Evolutionary conservation across 1,139 yeast genomes (phyloP).

Genomic region (Nakaseomyces glabratus): DNA sequence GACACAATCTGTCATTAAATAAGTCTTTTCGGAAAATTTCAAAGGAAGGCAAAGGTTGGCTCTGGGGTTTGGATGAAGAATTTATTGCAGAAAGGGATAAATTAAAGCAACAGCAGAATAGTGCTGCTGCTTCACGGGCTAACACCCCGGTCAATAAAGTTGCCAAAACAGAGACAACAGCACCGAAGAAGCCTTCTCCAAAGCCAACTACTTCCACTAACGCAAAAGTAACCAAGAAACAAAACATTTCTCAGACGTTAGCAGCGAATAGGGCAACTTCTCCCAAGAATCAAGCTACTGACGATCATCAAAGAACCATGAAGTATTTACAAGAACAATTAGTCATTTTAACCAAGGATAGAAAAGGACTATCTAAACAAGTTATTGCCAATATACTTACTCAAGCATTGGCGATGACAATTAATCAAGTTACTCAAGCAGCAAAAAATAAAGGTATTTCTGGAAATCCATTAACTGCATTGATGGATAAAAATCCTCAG

Average conservation of each 20-base stretch:
- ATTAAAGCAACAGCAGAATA: conserved; percentile 60
- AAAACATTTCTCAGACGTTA: conserved; percentile 30
- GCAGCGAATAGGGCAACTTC: conserved; percentile 31
- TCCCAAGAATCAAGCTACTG: conserved; percentile 15
- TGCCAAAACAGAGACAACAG: conserved; percentile 23
- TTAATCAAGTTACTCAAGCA: conserved; percentile 79
- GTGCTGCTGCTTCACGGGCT: conserved; percentile 49
- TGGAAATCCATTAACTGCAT: conserved; percentile 68
- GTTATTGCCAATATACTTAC: conserved; percentile 74
- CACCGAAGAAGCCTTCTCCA: conserved; percentile 20
- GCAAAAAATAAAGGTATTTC: conserved; percentile 79
- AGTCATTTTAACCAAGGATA: conserved; percentile 57
- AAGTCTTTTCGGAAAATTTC: conserved; percentile 72
- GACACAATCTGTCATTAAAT: conserved; percentile 79
- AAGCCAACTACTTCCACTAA: conserved; percentile 11
- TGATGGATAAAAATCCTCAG: conserved; percentile 81
- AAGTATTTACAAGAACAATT: conserved; percentile 64
- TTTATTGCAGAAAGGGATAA: conserved; percentile 75
- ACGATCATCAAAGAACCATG: conserved; percentile 31
- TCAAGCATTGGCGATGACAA: conserved; percentile 88
- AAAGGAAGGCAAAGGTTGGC: conserved; percentile 82
- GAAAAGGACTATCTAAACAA: conserved; percentile 60
- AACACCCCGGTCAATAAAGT: conserved; percentile 44
- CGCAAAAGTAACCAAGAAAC: conserved; percentile 20
- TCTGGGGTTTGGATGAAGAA: conserved; percentile 84